These are phyloP conservation scores for Ceratocystis destructans DNA, from an alignment of 2,329 filamentous ascomycete genomes.

Conservation along the genomic window DNA sequence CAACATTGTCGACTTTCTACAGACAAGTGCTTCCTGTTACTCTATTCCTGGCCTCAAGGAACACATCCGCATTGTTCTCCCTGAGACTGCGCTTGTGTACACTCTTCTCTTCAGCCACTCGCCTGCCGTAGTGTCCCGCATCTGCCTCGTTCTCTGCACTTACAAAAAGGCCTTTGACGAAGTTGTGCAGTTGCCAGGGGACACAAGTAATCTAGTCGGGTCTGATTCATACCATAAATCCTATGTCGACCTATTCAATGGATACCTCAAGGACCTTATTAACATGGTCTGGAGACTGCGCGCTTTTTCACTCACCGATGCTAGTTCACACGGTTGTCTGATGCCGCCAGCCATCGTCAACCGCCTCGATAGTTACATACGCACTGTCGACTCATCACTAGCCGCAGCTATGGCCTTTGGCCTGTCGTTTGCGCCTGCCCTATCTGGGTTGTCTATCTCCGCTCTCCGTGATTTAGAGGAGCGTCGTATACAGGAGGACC, in stretches of 20 bases:
- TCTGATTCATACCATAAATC: conserved; percentile 40
- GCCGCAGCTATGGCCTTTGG: conserved; percentile 40
- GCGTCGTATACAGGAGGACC: conserved; percentile 30
- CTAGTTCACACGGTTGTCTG: conserved; percentile 46
- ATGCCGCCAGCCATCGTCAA: conserved; percentile 33
- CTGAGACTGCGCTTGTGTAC: conserved; percentile 55
- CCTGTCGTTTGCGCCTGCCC: conserved; percentile 43
- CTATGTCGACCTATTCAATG: conserved; percentile 61
- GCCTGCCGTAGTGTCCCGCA: conserved; percentile 49
- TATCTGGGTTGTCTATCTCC: conserved; percentile 42
- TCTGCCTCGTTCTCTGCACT: conserved; percentile 53
- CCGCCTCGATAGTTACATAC: conserved; percentile 36
- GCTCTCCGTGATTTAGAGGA: conserved; percentile 46
- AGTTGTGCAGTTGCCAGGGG: conserved; percentile 3
- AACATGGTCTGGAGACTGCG: conserved; percentile 69
- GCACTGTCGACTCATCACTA: conserved; percentile 34
- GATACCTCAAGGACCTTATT: conserved; percentile 74
- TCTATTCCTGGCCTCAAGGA: conserved; percentile 36
- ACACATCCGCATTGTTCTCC: conserved; percentile 52
- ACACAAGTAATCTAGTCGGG: conserved; percentile 33
- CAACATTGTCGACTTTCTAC: conserved; percentile 56
- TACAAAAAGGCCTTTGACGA: conserved; percentile 65
- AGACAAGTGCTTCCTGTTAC: conserved; percentile 45
- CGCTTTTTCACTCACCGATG: conserved; percentile 52
- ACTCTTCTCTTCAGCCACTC: conserved; percentile 53